These are phyloP conservation scores for Trichosporon sp. DNA, from an alignment of 1,284 basidiomycete species.

Conservation along the genomic window DNA sequence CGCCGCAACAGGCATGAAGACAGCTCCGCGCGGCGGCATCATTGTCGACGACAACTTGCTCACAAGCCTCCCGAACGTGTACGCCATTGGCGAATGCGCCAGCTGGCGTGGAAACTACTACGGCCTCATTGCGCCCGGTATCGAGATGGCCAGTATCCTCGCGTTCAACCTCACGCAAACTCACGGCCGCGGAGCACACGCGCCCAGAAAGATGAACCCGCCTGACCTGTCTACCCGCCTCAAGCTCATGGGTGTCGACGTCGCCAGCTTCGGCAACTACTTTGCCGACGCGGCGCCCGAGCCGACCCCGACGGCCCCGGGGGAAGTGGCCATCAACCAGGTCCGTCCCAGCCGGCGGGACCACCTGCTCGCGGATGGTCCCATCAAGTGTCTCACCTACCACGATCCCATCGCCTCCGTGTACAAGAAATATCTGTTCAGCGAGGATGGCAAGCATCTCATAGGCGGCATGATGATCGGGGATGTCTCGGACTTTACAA, in stretches of 20 bases:
- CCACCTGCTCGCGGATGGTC: no score
- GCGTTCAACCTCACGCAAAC: constrained; percentile 66
- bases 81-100: no score
- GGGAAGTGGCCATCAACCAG: no score
- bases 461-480: constrained; percentile 81
- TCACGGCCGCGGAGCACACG: constrained; percentile 58
- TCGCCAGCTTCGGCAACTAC: constrained; percentile 65
- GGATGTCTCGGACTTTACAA: constrained; percentile 67
- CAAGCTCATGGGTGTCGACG: constrained; percentile 75
- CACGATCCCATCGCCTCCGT: constrained; percentile 68
- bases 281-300: constrained; percentile 62
- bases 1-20: no score
- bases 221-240: constrained; percentile 68
- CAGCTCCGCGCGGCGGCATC: no score
- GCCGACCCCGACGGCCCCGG: no score
- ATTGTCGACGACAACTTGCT: no score
- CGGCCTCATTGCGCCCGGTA: no score
- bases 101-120: no score
- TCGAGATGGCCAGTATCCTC: no score
- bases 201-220: constrained; percentile 63
- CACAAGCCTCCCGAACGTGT: no score
- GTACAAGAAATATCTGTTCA: constrained; percentile 80
- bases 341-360: no score
- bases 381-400: constrained; percentile 42
- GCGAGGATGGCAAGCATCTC: constrained; percentile 71